A percentile compares a stretch with the other conserved stretches of the same genome.
phyloP scores from a whole-genome alignment of 139 green algal species.

The Chara braunii region DNA sequence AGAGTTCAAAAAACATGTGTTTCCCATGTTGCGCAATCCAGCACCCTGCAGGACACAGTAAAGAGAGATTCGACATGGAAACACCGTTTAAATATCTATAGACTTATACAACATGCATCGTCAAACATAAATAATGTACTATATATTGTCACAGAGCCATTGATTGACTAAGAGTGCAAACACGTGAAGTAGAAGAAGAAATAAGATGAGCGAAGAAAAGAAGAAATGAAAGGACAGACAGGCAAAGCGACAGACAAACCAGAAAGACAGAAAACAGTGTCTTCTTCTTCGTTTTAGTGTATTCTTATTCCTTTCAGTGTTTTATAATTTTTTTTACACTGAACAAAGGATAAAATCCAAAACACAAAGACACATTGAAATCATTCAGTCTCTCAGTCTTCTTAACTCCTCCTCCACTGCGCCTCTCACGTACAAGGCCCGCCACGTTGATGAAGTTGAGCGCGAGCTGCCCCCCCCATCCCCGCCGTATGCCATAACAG shows the following conservation, averaged over 20 bases:
- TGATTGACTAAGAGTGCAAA: neutral
- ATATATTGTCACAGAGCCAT: neutral
- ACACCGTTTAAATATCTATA: neutral
- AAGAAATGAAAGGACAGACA: slow-evolving; percentile 1
- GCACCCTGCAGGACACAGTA: slow-evolving; percentile 27
- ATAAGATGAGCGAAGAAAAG: neutral
- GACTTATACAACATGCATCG: neutral
- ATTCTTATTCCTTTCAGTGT: too few species aligned
- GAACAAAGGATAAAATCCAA: too few species aligned
- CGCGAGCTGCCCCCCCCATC: too few species aligned
- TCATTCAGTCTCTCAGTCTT: too few species aligned
- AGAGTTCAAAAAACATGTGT: slow-evolving; percentile 97
- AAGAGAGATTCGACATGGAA: neutral
- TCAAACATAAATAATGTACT: neutral
- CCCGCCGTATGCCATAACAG: too few species aligned
- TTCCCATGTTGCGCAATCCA: slow-evolving; percentile 87
- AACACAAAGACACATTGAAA: too few species aligned
- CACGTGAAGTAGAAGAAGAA: neutral
- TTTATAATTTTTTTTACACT: too few species aligned
- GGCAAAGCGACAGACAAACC: neutral
- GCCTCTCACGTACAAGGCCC: too few species aligned
- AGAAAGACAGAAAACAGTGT: too few species aligned
- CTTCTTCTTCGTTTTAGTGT: too few species aligned
- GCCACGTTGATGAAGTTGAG: too few species aligned
- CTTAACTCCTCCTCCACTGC: too few species aligned